phyloP scores from a whole-genome alignment of 805 yeast species.

The Pichia occidentalis region DNA sequence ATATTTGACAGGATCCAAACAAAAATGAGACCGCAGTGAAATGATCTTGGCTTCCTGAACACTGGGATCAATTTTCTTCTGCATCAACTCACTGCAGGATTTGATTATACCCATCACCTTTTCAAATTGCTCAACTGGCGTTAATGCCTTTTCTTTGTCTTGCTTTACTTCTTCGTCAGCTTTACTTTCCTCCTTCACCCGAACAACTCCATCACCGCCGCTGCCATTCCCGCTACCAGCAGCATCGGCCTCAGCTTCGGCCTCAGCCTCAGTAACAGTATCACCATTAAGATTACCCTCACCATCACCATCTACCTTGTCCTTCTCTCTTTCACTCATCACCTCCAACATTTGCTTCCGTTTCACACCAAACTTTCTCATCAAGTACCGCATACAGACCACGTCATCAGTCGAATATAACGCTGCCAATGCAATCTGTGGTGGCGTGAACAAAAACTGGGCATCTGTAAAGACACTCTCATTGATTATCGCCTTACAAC shows the following conservation, averaged over 20 bases:
- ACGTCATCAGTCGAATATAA: slow-evolving; percentile 60
- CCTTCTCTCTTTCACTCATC: slow-evolving; percentile 11
- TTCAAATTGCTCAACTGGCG: slow-evolving; percentile 33
- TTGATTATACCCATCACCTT: slow-evolving; percentile 39
- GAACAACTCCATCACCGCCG: slow-evolving; percentile 2
- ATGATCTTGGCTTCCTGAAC: slow-evolving; percentile 57
- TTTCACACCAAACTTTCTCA: slow-evolving; percentile 46
- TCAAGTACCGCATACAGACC: slow-evolving; percentile 59
- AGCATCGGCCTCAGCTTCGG: slow-evolving; percentile 7
- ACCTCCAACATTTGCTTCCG: slow-evolving; percentile 19
- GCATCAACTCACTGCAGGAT: slow-evolving; percentile 43
- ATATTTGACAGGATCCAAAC: slow-evolving; percentile 46
- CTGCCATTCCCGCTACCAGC: background rate
- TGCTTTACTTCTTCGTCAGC: background rate
- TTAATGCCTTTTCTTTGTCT: slow-evolving; percentile 5
- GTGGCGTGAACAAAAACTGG: slow-evolving; percentile 77
- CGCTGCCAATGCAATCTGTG: slow-evolving; percentile 90
- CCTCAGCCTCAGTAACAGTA: background rate
- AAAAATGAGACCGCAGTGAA: slow-evolving; percentile 57
- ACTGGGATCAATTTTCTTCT: slow-evolving; percentile 38
- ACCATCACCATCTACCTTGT: slow-evolving; percentile 12
- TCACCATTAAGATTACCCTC: slow-evolving; percentile 8
- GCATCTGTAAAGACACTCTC: slow-evolving; percentile 74
- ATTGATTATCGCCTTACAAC: slow-evolving; percentile 56
- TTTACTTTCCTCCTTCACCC: slow-evolving; percentile 4